Evolutionary conservation across 495 filamentous ascomycete genomes (phyloP).

Genomic region (Xylaria nigripes): DNA sequence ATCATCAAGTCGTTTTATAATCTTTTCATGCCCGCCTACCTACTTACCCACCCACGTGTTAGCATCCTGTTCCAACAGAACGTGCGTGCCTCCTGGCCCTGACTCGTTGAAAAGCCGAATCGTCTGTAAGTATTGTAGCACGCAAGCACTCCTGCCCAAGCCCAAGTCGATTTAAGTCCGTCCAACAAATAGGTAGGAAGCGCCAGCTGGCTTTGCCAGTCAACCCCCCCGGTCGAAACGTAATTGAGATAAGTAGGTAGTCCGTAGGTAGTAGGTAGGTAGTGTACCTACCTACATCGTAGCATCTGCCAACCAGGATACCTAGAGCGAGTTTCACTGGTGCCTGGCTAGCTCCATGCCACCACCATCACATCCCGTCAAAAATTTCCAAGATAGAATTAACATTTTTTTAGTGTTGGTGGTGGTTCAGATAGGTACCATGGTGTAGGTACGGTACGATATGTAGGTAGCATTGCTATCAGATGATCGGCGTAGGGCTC

Average conservation of each 20-base stretch:
- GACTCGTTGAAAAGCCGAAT: neutral
- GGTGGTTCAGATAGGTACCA: too few species aligned
- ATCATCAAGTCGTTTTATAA: too few species aligned
- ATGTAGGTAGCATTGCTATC: too few species aligned
- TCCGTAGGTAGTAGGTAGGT: too few species aligned
- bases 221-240: too few species aligned
- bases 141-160: neutral
- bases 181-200: neutral
- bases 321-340: neutral
- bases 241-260: too few species aligned
- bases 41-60: neutral
- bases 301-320: slow-evolving; percentile 1
- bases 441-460: too few species aligned
- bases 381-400: too few species aligned
- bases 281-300: too few species aligned
- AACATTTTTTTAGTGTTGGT: too few species aligned
- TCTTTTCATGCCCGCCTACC: neutral
- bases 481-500: slow-evolving; percentile 1
- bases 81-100: neutral
- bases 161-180: neutral
- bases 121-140: neutral
- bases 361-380: too few species aligned
- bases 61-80: neutral
- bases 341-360: too few species aligned
- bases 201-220: neutral